phyloP scores from a whole-genome alignment of 352 stramenopile genomes.

The Phytophthora quininea region DNA sequence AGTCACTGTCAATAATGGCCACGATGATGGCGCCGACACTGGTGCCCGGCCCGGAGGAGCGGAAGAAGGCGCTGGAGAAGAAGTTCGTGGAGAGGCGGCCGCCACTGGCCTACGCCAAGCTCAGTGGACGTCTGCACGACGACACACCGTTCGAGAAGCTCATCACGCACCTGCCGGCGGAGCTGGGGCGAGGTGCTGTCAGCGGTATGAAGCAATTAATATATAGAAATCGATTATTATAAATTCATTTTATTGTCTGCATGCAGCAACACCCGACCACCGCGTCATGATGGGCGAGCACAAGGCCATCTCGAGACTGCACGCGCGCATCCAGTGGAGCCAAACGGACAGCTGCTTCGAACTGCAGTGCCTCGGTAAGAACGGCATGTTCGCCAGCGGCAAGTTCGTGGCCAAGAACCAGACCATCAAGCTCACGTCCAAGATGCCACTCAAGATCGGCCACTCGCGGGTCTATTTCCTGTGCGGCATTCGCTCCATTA shows the following conservation, averaged over 20 bases:
- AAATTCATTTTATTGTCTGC: neutral
- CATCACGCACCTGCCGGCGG: conserved; percentile 74
- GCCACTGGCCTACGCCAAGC: conserved; percentile 82
- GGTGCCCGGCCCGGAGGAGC: conserved; percentile 48
- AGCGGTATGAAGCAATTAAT: conserved; percentile 23
- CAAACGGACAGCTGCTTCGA: conserved; percentile 77
- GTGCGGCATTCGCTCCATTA: conserved; percentile 67
- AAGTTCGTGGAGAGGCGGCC: conserved; percentile 80
- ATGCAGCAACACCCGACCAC: conserved; percentile 41
- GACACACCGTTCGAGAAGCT: conserved; percentile 77
- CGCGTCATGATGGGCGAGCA: conserved; percentile 78
- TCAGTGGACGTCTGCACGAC: conserved; percentile 63
- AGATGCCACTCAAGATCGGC: conserved; percentile 84
- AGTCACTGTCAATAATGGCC: neutral
- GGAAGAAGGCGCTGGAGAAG: conserved; percentile 80
- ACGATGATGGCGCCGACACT: conserved; percentile 19
- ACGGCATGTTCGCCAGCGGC: conserved; percentile 75
- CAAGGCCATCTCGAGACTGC: conserved; percentile 77
- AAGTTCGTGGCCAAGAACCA: conserved; percentile 77
- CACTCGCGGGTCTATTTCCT: conserved; percentile 80
- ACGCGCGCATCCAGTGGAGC: conserved; percentile 84
- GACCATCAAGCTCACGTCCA: conserved; percentile 67
- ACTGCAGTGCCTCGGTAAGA: conserved; percentile 81
- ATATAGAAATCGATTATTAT: no score
- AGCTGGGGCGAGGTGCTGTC: conserved; percentile 69